Base-by-base conservation (phyloP, 352 stramenopile species). In the Blastocystis sp. region DNA sequence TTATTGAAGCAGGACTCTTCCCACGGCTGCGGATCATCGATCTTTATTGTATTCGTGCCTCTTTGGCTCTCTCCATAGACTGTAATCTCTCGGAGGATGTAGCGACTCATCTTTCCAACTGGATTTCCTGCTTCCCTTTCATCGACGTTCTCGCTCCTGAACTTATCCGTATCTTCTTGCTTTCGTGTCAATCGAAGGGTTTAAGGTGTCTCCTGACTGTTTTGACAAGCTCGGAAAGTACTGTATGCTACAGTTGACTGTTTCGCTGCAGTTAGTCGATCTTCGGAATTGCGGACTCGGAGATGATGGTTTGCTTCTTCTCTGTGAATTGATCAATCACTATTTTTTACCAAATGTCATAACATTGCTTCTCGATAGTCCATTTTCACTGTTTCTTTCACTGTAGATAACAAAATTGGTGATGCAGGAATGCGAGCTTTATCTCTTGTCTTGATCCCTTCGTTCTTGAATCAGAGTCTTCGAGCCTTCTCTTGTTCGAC, bases 21-120 rank as follows among this genome's bases (percentile, higher is more conserved):
- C 70, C 70, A 5, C 30, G 70, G 13, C 70, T 81, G 50, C 70
- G 45, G 16, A 81, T 81, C 39, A 63, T 81, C 16, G 70, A 81
- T 65, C 54, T 81, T 24, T 81, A 81, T 64, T 9, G 66, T 78
- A 20, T 66, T 9, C 2, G 5, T 39, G 30, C 59, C 34, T 34
- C 43, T 53, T n/a, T 55, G 5, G 0, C 30, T n/a, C 24, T 53
- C 1, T 16, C 11, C 11, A 5, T 53, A 78, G 66, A 64, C 54
- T 81, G 70, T n/a, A 66, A n/a, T n/a, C 39, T 65, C 8, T 62
- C 43, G 9, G 26, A 63, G 30, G 47, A 26, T 5, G 70, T 26
- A 3, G 70, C 37, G 70, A 16, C 30, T 13, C 50, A 11, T 26
- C 43, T 81, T n/a, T 62, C 30, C 54, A 24, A 81, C 9, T 81